Evolutionary conservation across 306 rosid genomes (phyloP).

Genomic region (Cucurbita maxima): DNA sequence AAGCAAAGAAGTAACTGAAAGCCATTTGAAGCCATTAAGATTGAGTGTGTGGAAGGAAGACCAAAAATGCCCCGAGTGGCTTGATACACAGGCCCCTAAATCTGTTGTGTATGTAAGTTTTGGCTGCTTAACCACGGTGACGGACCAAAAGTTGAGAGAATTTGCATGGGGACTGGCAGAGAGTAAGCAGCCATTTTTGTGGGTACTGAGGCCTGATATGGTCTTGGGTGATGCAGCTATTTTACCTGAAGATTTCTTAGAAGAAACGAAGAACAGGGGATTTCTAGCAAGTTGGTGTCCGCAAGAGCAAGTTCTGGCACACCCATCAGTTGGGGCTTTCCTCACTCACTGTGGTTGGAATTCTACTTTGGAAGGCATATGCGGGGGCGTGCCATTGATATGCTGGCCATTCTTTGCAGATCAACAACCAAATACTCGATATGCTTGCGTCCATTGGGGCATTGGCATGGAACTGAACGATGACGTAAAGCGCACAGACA

Average conservation of each 20-base stretch:
- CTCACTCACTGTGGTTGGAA: conserved; percentile 51
- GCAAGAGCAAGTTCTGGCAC: conserved; percentile 26
- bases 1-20: conserved; percentile 8
- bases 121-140: conserved; percentile 25
- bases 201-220: conserved; percentile 35
- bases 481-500: conserved; percentile 20
- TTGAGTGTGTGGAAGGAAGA: conserved; percentile 37
- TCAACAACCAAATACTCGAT: conserved; percentile 32
- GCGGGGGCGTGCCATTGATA: conserved; percentile 30
- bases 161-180: conserved; percentile 43
- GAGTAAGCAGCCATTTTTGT: conserved; percentile 22
- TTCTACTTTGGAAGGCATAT: conserved; percentile 20
- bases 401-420: conserved; percentile 52
- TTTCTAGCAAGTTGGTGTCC: conserved; percentile 28
- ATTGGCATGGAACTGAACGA: conserved; percentile 26
- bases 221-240: conserved; percentile 14
- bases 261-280: conserved; percentile 26
- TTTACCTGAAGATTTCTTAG: conserved; percentile 14
- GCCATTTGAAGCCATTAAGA: conserved; percentile 6
- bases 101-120: conserved; percentile 33
- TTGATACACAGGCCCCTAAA: conserved; percentile 13
- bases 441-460: conserved; percentile 22
- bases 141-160: conserved; percentile 19
- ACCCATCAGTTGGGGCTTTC: conserved; percentile 27
- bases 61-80: conserved; percentile 20